Base-by-base conservation (phyloP, 1,139 yeast genomes). In the Pichia sp. region DNA sequence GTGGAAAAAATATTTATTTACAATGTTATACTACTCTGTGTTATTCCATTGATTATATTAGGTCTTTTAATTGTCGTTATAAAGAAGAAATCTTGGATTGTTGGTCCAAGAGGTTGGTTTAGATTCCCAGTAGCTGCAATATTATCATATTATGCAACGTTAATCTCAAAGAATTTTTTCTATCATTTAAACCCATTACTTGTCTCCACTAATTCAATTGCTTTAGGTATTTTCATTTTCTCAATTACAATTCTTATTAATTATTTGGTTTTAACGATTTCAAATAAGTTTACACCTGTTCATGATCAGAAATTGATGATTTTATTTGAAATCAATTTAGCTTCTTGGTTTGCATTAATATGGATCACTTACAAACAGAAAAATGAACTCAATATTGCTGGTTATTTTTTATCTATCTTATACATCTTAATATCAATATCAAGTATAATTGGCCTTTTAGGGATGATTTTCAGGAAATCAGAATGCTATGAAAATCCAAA, bases 221-320 rank as follows among this genome's bases (percentile, higher is more conserved):
- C 77, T 1, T 75, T 79, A 1, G 58, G 79, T 20, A 46, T 77
- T 25, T 64, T 77, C 0, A 51, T 72, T 4, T 48, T 66, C 1
- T 56, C 71, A 1, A 56, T 68, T 8, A 76, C 78, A 50, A 50
- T 80, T 31, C 57, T 84, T 24, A 44, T 69, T 36, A 81, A 80
- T 53, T 82, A 79, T 53, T 34, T 72, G 3, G 45, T 81, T 20
- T 63, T 84, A 51, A 77, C 80, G 24, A 49, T 73, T 14, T 69
- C 76, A 45, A 68, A 70, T 38, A 64, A 67, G 44, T 54, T 72
- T 35, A 70, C 72, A 51, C 79, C 83, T 8, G 74, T 78, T 25
- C 83, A 79, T 51, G 93, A 79, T 56, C 86, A 83, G 53, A 86
- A 85, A 58, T 69, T 84, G 46, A 66, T 82, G 32, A 68, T 75